These are phyloP conservation scores for Xylariaceae sp. DNA, from an alignment of 2,329 filamentous ascomycete genomes.

Conservation along the genomic window DNA sequence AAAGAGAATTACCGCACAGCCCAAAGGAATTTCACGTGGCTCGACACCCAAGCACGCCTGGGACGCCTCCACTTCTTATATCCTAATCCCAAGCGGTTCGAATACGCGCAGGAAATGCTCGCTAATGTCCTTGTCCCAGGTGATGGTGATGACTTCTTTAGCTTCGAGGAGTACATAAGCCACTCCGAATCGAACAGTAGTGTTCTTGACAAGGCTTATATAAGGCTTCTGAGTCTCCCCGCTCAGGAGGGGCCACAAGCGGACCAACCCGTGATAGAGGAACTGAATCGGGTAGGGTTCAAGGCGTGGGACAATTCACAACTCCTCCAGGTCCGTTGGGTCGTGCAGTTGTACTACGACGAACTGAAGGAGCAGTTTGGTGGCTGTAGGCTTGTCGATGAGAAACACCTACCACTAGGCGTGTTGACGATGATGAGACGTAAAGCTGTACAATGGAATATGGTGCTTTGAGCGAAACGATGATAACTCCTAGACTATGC, in stretches of 20 bases:
- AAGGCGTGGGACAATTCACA: constrained; percentile 7
- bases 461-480: constrained; percentile 42
- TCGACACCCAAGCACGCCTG: background rate
- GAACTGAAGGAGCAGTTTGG: constrained; percentile 45
- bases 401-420: constrained; percentile 47
- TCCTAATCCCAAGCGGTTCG: background rate
- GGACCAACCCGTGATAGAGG: constrained; percentile 36
- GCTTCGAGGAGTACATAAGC: constrained; percentile 45
- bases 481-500: background rate
- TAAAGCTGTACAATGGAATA: constrained; percentile 50
- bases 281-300: constrained; percentile 24
- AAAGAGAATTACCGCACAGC: constrained; percentile 9
- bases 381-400: constrained; percentile 48
- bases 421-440: constrained; percentile 48
- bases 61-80: constrained; percentile 1
- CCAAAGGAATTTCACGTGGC: constrained; percentile 38
- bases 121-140: constrained; percentile 15
- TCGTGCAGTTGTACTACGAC: constrained; percentile 44
- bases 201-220: constrained; percentile 34
- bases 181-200: constrained; percentile 40
- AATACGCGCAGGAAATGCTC: background rate
- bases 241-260: constrained; percentile 30
- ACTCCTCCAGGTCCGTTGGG: constrained; percentile 44
- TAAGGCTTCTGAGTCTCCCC: constrained; percentile 37
- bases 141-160: constrained; percentile 40